phyloP scores from a whole-genome alignment of 2,329 filamentous ascomycete species.

The Seiridium unicorne region DNA sequence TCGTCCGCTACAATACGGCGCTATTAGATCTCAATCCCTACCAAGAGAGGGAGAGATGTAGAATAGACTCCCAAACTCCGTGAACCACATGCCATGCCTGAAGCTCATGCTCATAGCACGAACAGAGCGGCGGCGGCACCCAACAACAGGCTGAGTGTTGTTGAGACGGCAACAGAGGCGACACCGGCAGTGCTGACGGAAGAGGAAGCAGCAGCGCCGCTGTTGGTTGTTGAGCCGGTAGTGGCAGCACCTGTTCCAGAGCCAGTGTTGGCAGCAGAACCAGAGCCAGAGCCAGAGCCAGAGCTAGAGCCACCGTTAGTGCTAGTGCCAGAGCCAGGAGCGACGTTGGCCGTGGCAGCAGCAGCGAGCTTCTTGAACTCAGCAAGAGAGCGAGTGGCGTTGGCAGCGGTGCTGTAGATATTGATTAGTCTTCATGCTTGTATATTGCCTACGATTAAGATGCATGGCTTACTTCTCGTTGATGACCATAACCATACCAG shows the following conservation, averaged over 20 bases:
- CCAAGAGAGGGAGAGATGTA: not conserved
- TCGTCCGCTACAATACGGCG: not conserved
- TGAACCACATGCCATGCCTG: not conserved
- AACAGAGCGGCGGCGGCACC: slow-evolving; percentile 39
- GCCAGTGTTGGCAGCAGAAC: slow-evolving; percentile 8
- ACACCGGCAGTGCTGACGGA: slow-evolving; percentile 13
- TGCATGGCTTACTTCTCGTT: slow-evolving; percentile 62
- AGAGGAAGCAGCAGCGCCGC: not conserved
- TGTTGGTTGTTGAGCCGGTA: slow-evolving; percentile 6
- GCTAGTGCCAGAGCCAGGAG: slow-evolving; percentile 17
- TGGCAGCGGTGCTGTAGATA: slow-evolving; percentile 41
- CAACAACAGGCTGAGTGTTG: slow-evolving; percentile 26
- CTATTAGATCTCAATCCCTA: not conserved
- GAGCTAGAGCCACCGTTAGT: slow-evolving; percentile 17
- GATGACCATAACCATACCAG: slow-evolving; percentile 73
- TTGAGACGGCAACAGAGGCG: slow-evolving; percentile 23
- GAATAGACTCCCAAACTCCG: not conserved
- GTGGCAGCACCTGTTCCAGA: slow-evolving; percentile 9
- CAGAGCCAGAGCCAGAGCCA: slow-evolving; percentile 17
- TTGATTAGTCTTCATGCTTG: not conserved
- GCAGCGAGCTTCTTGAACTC: slow-evolving; percentile 44
- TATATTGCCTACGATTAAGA: too few species aligned
- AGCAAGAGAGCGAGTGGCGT: slow-evolving; percentile 49
- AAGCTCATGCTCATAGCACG: slow-evolving; percentile 32
- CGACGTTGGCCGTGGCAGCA: slow-evolving; percentile 26